Conservation (phyloP, 1,284 basidiomycete genomes). For the Singerocomus inundabilis region DNA sequence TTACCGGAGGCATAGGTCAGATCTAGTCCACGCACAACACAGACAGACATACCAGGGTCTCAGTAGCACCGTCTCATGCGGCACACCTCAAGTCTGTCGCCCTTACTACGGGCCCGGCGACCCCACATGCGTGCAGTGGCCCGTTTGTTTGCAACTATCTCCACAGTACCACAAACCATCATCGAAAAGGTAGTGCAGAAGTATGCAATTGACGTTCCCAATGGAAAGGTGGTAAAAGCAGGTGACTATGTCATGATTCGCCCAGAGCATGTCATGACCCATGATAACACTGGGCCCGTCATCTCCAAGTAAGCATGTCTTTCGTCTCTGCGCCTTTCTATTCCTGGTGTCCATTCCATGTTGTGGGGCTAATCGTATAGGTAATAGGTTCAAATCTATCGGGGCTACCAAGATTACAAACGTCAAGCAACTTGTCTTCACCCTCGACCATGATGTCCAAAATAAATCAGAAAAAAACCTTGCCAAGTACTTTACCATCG, state of each 20-base stretch:
- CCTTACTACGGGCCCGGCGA: constrained; percentile 9
- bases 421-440: constrained; percentile 88
- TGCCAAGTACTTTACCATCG: constrained; percentile 90
- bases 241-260: constrained; percentile 99
- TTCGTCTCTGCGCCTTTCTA: not conserved
- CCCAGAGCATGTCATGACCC: constrained; percentile 97
- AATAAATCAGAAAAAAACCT: constrained; percentile 95
- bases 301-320: constrained; percentile 80
- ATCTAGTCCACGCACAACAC: too few species aligned
- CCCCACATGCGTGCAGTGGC: not conserved
- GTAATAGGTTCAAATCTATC: constrained; percentile 86
- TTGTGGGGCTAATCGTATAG: constrained; percentile 10
- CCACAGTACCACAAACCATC: constrained; percentile 73
- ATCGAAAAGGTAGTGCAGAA: constrained; percentile 99
- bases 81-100: constrained; percentile 7
- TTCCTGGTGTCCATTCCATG: not conserved
- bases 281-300: constrained; percentile 98
- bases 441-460: constrained; percentile 98
- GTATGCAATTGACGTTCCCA: constrained; percentile 86
- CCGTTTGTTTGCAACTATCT: constrained; percentile 40
- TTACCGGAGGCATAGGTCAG: too few species aligned
- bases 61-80: too few species aligned
- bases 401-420: constrained; percentile 87
- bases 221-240: constrained; percentile 77
- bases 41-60: too few species aligned